Evolutionary conservation across 2,329 filamentous ascomycete species (phyloP).

Genomic region (Colletotrichum musicola): DNA sequence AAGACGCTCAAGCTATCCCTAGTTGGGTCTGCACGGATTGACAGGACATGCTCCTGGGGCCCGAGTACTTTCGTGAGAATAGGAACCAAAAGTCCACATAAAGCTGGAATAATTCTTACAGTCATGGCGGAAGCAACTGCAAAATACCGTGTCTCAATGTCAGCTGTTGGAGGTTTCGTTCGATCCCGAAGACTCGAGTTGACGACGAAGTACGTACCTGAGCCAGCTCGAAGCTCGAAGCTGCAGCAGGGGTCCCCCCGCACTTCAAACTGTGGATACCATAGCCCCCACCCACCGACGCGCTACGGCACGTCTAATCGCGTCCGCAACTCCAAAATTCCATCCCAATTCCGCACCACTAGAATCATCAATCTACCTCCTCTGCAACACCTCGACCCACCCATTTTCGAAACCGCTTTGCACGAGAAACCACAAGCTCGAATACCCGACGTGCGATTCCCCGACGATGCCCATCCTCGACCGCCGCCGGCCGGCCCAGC

Average conservation of each 20-base stretch:
- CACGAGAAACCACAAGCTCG: not conserved
- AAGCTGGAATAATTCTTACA: not conserved
- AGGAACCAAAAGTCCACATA: too few relatives aligned
- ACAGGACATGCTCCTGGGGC: too few relatives aligned
- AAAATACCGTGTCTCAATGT: too few relatives aligned
- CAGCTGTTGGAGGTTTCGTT: too few relatives aligned
- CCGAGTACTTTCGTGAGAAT: too few relatives aligned
- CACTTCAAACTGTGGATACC: conserved; percentile 7
- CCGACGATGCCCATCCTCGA: conserved; percentile 30
- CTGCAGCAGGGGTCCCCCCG: conserved; percentile 23
- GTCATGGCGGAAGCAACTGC: not conserved
- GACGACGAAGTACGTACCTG: not conserved
- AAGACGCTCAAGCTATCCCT: too few relatives aligned
- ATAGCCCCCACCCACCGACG: conserved; percentile 24
- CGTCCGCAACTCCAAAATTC: conserved; percentile 8
- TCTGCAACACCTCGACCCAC: not conserved
- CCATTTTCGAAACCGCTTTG: too few relatives aligned
- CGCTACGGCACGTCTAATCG: conserved; percentile 30
- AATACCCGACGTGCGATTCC: not conserved
- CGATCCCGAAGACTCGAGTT: too few relatives aligned
- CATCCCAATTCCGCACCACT: not conserved
- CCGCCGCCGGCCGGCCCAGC: conserved; percentile 28
- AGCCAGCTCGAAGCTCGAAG: not conserved
- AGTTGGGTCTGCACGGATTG: too few relatives aligned
- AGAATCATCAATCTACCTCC: not conserved